Evolutionary conservation across 352 stramenopile species (phyloP), one percentile per base, ranked within the genome.

Genomic region (Halophytophthora batemanensis): DNA sequence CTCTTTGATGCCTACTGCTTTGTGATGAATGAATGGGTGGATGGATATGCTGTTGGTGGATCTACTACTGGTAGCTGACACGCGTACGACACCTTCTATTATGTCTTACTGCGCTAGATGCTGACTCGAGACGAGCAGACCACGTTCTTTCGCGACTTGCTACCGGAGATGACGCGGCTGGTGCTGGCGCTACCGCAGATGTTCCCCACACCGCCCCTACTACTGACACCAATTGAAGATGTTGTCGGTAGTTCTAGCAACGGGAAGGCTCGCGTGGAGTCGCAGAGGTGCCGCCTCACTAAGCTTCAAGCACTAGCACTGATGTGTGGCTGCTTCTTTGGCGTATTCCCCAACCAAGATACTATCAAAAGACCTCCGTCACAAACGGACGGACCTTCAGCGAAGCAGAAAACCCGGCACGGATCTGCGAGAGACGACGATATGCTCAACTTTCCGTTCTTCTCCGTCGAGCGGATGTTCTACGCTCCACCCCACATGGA

Each of bases 301-400:
- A 83, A 83, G 47, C 48, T 69, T 1, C 59, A 89, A 51, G 50
- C 63, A 2, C 49, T 87, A 11, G 56, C 66, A 33, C 37, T 91
- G 19, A 50, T 91, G 3, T 69, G 64, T 5, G 67, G 65, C 22
- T 83, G 72, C 44, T 90, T 92, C 48, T 85, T 88, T 17, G 54
- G 68, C 25, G 62, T 89, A 23, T 85, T 87, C 46, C 74, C 77
- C 13, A 61, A 68, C 14, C 74, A 86, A 59, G 65, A 64, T 15
- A 57, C 57, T 19, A n/a, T 15, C 14, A 53, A 71, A 15, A 36
- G 6, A 2, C 33, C 17, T 17, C 25, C 38, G 17, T 7, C 45
- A 31, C 25, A 4, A 31, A 10, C 25, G 25, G 8, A 31, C 4
- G 25, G 8, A 15, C 21, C 21, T 3, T 1, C 48, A 41, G 34